Percentiles rank a stretch among this genome's conserved stretches.
Evolutionary conservation across 352 stramenopile species (phyloP).

Genomic region (Pythium sp.): DNA sequence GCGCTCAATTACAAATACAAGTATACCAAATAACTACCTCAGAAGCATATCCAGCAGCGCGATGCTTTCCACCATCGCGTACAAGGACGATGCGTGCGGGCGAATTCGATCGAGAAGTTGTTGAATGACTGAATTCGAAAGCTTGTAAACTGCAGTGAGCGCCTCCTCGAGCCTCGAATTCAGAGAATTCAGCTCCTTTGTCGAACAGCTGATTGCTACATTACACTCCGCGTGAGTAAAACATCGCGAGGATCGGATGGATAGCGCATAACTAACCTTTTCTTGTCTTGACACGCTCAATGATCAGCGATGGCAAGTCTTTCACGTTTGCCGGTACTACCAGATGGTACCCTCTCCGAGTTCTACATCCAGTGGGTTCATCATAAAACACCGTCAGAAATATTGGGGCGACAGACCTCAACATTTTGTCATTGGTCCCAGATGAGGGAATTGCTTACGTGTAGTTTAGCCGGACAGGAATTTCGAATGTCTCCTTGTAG

Average conservation of each 20-base stretch:
- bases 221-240: slow-evolving; percentile 7
- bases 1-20: background rate
- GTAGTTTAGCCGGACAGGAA: slow-evolving; percentile 73
- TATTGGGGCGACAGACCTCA: background rate
- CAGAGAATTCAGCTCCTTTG: slow-evolving; percentile 81
- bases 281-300: slow-evolving; percentile 62
- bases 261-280: slow-evolving; percentile 35
- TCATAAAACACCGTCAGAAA: background rate
- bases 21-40: slow-evolving; percentile 35
- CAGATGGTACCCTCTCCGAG: slow-evolving; percentile 71
- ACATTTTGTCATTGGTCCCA: background rate
- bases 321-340: slow-evolving; percentile 48
- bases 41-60: slow-evolving; percentile 92
- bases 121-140: slow-evolving; percentile 87
- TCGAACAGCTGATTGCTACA: slow-evolving; percentile 83
- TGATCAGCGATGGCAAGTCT: slow-evolving; percentile 55
- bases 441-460: slow-evolving; percentile 39
- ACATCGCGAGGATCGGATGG: background rate
- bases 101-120: slow-evolving; percentile 78
- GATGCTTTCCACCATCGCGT: slow-evolving; percentile 86
- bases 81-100: slow-evolving; percentile 67
- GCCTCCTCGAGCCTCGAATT: slow-evolving; percentile 83
- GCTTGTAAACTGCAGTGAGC: slow-evolving; percentile 81
- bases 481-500: slow-evolving; percentile 69
- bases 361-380: slow-evolving; percentile 24